Evolutionary conservation across 148 eudicot genomes (phyloP).

Genomic region (Agrostemma githago): DNA sequence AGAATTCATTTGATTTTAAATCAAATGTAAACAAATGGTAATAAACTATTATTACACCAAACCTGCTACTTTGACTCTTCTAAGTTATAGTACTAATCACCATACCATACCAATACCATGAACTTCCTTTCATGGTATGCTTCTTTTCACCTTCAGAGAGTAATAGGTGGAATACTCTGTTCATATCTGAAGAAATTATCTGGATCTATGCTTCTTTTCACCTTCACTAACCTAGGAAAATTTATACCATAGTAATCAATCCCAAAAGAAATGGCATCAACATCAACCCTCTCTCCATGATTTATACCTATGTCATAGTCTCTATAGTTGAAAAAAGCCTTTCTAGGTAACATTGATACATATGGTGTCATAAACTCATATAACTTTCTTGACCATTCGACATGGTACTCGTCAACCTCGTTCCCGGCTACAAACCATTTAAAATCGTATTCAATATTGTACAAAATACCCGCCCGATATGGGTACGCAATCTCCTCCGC

Average conservation of each 20-base stretch:
- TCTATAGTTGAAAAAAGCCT: conserved; percentile 17
- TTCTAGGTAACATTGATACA: conserved; percentile 1
- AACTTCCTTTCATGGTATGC: too few relatives aligned
- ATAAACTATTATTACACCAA: too few relatives aligned
- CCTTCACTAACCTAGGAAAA: conserved; percentile 2
- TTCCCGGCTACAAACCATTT: conserved; percentile 5
- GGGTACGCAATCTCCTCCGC: conserved; percentile 6
- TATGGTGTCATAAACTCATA: conserved; percentile 15
- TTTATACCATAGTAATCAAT: conserved; percentile 8
- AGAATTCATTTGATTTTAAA: too few relatives aligned
- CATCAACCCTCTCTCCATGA: background rate
- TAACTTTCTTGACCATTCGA: conserved; percentile 14
- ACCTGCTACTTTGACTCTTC: too few relatives aligned
- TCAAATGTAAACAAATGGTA: too few relatives aligned
- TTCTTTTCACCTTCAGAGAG: too few relatives aligned
- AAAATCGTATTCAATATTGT: conserved; percentile 26
- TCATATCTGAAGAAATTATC: conserved; percentile 5
- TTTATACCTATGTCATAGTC: conserved; percentile 3
- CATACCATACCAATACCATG: too few relatives aligned
- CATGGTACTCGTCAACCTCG: conserved; percentile 14
- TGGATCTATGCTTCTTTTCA: conserved; percentile 6
- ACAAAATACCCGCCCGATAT: conserved; percentile 18
- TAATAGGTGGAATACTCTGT: conserved; percentile 10
- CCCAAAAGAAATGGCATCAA: background rate
- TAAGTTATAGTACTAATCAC: too few relatives aligned